A percentile compares a stretch with the other conserved stretches of the same genome.
These are phyloP conservation scores for Talaromyces sp. DNA, from an alignment of 2,329 filamentous ascomycete species.

Conservation along the genomic window DNA sequence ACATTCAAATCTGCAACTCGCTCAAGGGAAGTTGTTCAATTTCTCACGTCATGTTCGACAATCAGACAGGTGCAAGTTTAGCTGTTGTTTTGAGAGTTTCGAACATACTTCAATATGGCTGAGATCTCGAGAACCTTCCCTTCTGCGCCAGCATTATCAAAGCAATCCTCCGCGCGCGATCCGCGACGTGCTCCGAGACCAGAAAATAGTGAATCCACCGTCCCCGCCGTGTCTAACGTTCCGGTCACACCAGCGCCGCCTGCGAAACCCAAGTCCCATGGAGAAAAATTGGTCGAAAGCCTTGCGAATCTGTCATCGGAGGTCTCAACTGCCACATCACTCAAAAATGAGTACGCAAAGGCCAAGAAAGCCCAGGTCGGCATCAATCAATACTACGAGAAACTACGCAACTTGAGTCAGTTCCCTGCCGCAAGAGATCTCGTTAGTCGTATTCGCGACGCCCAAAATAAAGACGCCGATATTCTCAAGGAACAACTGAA, in stretches of 20 bases:
- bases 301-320: slow-evolving; percentile 8
- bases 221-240: neutral
- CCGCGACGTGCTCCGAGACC: slow-evolving; percentile 8
- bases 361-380: slow-evolving; percentile 10
- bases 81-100: neutral
- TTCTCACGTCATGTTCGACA: neutral
- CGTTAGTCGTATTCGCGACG: slow-evolving; percentile 4
- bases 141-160: neutral
- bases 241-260: neutral
- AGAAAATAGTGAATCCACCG: neutral
- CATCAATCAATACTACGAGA: slow-evolving; percentile 13
- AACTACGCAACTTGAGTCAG: slow-evolving; percentile 15
- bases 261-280: slow-evolving; percentile 3
- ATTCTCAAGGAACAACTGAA: slow-evolving; percentile 6
- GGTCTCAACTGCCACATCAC: neutral
- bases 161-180: slow-evolving; percentile 5
- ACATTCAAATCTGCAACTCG: neutral
- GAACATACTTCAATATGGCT: neutral
- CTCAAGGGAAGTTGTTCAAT: neutral
- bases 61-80: slow-evolving; percentile 1
- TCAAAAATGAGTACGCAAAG: slow-evolving; percentile 13
- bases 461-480: slow-evolving; percentile 11
- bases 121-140: slow-evolving; percentile 8
- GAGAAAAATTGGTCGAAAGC: slow-evolving; percentile 11
- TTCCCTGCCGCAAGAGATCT: slow-evolving; percentile 18